Evolutionary conservation across 2,329 filamentous ascomycete genomes (phyloP), one percentile per base, ranked within the genome.

Genomic region (Aspergillus floridensis): DNA sequence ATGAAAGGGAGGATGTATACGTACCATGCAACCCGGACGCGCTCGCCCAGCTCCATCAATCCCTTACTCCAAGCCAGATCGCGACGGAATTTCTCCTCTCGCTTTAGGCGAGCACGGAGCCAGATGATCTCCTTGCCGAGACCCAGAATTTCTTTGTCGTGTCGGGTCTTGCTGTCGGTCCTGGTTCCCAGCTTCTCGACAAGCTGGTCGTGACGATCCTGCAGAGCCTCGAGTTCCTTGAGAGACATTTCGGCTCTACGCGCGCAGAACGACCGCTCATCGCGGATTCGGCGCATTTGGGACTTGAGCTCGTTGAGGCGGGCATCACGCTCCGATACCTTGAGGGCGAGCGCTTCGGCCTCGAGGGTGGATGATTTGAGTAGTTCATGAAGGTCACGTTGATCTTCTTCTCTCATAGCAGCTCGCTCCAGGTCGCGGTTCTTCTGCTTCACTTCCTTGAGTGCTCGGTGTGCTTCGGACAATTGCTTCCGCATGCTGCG

Each of bases 91-190:
- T 84, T 86, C 66, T 91, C 86, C 76, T 97, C 93, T 32, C 95
- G 85, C 72, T 86, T 84, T 79, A 90, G 90, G 55, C 89, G 86
- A 2, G 91, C 91, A 68, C 92, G 87, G 74, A 98, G 86, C 87
- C 91, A 98, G 69, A 92, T 86, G 73, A 98, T 93, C 77, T 98
- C 93, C 78, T 95, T 90, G 56, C 86, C 85, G 71, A 98, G 82
- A 19, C 93, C 93, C 66, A 88, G 86, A 56, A 97, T 86, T 68
- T 92, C 87, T 49, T 88, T 86, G 53, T 83, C 80, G 72, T 80
- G 69, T 65, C 75, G 68, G 70, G 73, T 65, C 70, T 79, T 73
- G 80, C 78, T 66, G 77, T 79, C 67, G 76, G 65, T 67, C 41
- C 69, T 77, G 46, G 66, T 66, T 49, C 69, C 71, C 14, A 79